Percentiles rank a stretch among this genome's conserved stretches.
phyloP scores from a whole-genome alignment of 2,329 filamentous ascomycete genomes.

The Septoria petroselini region DNA sequence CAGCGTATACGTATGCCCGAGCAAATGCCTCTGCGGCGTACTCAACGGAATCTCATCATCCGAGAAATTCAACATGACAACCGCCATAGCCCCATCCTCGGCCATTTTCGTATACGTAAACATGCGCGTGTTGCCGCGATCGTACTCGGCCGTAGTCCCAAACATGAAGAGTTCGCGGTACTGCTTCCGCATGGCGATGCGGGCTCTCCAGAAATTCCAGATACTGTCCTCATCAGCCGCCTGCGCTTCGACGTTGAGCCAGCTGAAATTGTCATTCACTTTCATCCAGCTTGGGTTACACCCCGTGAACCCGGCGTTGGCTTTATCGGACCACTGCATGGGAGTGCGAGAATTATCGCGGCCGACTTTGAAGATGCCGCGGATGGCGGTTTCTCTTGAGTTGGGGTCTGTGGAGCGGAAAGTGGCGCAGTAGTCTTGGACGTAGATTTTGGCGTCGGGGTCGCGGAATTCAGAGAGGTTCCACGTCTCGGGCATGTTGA shows the following conservation, averaged over 20 bases:
- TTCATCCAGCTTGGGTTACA: constrained; percentile 65
- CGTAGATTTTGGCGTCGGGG: constrained; percentile 33
- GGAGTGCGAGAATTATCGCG: constrained; percentile 69
- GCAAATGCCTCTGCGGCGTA: constrained; percentile 23
- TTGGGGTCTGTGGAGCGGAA: constrained; percentile 41
- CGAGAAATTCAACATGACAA: constrained; percentile 43
- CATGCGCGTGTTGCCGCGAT: constrained; percentile 50
- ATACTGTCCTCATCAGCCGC: constrained; percentile 50
- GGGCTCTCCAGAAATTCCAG: constrained; percentile 58
- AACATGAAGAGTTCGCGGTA: constrained; percentile 64
- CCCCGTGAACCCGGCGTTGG: constrained; percentile 63
- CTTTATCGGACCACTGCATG: constrained; percentile 64
- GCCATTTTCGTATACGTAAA: constrained; percentile 50
- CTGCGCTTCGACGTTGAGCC: constrained; percentile 62
- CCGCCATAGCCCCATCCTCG: constrained; percentile 31
- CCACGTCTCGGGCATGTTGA: constrained; percentile 61
- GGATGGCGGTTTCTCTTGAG: constrained; percentile 39
- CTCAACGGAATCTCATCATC: constrained; percentile 28
- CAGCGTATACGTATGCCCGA: constrained; percentile 27
- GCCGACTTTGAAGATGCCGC: constrained; percentile 57
- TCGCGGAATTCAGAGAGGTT: constrained; percentile 30
- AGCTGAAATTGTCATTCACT: constrained; percentile 59
- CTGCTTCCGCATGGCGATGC: constrained; percentile 54
- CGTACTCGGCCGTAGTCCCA: constrained; percentile 59
- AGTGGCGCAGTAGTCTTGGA: constrained; percentile 64